Conservation (phyloP, 768 basidiomycete genomes). For the Cystobasidium ongulense region DNA sequence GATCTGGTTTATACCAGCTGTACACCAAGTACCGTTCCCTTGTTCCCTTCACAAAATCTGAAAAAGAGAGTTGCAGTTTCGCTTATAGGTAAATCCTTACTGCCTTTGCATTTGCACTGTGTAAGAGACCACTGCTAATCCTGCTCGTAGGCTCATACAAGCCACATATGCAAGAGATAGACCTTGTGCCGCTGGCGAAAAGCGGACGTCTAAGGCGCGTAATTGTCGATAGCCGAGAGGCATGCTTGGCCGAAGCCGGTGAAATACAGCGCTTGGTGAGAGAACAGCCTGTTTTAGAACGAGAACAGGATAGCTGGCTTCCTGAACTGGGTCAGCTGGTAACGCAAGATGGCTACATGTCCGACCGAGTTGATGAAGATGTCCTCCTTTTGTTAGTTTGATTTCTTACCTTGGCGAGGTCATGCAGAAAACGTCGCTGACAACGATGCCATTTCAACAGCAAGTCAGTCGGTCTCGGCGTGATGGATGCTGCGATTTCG, state of each 20-base stretch:
- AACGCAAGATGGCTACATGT: neutral
- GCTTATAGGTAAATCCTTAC: constrained; percentile 3
- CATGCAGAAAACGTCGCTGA: neutral
- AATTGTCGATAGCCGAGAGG: constrained; percentile 34
- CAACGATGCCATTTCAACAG: constrained; percentile 8
- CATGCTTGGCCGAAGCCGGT: constrained; percentile 37
- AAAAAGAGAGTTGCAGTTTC: constrained; percentile 13
- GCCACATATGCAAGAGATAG: constrained; percentile 41
- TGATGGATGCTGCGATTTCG: constrained; percentile 39
- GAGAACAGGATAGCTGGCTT: neutral
- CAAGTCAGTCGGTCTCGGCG: constrained; percentile 40
- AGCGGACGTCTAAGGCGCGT: neutral
- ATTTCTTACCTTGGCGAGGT: neutral
- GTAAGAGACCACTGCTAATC: neutral
- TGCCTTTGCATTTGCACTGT: neutral
- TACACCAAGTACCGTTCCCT: constrained; percentile 39
- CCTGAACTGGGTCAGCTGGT: constrained; percentile 35
- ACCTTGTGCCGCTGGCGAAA: constrained; percentile 25
- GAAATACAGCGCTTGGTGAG: constrained; percentile 32
- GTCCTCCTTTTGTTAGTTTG: constrained; percentile 11
- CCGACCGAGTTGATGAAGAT: neutral
- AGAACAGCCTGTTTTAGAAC: neutral
- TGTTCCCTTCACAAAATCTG: constrained; percentile 33
- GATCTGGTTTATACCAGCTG: constrained; percentile 22
- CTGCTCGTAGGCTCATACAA: constrained; percentile 37